Evolutionary conservation across 202 grass and related monocot genomes (phyloP).

Genomic region (Elaeis oleifera): DNA sequence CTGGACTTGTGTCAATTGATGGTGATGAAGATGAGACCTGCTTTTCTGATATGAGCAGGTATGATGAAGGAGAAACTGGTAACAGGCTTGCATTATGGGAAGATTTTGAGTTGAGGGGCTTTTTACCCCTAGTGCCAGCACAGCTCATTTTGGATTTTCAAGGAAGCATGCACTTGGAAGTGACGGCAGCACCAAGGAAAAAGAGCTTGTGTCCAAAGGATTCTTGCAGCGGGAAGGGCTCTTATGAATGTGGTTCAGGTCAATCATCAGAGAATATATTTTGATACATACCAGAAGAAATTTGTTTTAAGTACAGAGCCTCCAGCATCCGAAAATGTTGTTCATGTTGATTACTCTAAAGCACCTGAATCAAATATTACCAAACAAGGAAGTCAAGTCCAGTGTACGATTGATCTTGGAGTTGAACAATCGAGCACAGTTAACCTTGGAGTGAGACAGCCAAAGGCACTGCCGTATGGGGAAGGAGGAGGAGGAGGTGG

Average conservation of each 20-base stretch:
- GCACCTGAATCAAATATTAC: constrained; percentile 1
- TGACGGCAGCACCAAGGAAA: constrained; percentile 46
- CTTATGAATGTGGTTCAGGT: constrained; percentile 43
- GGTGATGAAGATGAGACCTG: constrained; percentile 9
- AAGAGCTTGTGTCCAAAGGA: constrained; percentile 51
- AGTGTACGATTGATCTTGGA: constrained; percentile 15
- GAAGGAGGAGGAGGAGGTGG: constrained; percentile 31
- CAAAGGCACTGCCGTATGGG: constrained; percentile 23
- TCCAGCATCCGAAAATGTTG: constrained; percentile 23
- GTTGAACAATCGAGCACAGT: constrained; percentile 9
- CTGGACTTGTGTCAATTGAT: constrained; percentile 15
- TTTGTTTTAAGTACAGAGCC: constrained; percentile 41
- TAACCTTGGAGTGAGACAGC: constrained; percentile 20
- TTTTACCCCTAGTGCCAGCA: constrained; percentile 9
- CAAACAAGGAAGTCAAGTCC: constrained; percentile 20
- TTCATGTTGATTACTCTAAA: not conserved
- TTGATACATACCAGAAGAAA: constrained; percentile 44
- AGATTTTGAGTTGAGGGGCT: constrained; percentile 6
- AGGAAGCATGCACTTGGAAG: constrained; percentile 35
- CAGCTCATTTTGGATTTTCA: constrained; percentile 7
- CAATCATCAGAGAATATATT: constrained; percentile 51
- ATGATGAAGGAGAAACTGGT: constrained; percentile 4
- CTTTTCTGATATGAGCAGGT: constrained; percentile 1
- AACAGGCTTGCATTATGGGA: not conserved
- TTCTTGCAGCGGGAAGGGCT: constrained; percentile 52